These are phyloP conservation scores for Nakaseomyces kungkrabaensis DNA, from an alignment of 1,139 yeast species.

Conservation along the genomic window DNA sequence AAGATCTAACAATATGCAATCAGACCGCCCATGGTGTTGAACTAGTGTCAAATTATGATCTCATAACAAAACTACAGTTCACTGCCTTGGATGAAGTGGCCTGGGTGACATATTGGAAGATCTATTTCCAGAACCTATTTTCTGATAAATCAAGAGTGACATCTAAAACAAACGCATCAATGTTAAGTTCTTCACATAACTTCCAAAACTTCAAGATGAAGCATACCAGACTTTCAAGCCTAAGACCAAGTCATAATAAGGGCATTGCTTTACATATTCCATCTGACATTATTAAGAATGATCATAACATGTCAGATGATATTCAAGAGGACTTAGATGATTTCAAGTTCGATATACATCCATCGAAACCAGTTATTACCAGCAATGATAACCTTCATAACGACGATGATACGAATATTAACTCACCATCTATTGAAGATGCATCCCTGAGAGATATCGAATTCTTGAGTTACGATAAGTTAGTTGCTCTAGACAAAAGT, in stretches of 20 bases:
- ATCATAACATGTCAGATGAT: neutral
- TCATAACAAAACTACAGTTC: constrained; percentile 11
- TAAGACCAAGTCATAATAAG: constrained; percentile 8
- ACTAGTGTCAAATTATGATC: constrained; percentile 13
- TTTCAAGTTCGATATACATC: constrained; percentile 1
- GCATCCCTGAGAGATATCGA: constrained; percentile 20
- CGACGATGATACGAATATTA: neutral
- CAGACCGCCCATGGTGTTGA: constrained; percentile 7
- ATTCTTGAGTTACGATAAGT: constrained; percentile 17
- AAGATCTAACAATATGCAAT: constrained; percentile 21
- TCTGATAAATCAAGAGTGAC: neutral
- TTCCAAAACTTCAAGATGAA: constrained; percentile 12
- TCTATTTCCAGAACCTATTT: constrained; percentile 9
- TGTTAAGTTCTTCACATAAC: neutral
- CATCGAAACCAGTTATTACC: neutral
- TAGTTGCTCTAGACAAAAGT: constrained; percentile 18
- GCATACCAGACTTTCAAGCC: constrained; percentile 9
- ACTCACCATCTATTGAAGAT: neutral
- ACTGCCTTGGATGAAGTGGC: constrained; percentile 11
- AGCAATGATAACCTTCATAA: constrained; percentile 4
- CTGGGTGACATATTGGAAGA: constrained; percentile 18
- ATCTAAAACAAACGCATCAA: neutral
- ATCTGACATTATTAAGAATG: constrained; percentile 1
- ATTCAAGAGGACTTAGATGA: neutral
- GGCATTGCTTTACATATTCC: constrained; percentile 13